Conservation (phyloP, 2,329 filamentous ascomycete genomes). For the Sporothrix mexicana region DNA sequence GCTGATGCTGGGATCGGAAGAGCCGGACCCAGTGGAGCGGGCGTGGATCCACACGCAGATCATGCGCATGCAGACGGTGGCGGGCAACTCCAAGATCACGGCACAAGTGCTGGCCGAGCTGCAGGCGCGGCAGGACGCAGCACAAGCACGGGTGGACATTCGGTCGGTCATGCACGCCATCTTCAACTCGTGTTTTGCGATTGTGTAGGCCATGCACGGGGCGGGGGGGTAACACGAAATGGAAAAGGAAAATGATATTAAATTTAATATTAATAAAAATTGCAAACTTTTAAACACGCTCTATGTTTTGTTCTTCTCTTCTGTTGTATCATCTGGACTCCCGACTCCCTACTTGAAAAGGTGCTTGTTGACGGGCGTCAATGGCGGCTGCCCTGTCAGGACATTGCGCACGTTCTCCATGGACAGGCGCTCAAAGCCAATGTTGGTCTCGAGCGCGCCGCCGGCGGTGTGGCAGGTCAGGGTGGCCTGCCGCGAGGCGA, state of each 20-base stretch:
- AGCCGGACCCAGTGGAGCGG: constrained; percentile 55
- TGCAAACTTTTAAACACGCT: neutral
- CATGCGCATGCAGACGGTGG: constrained; percentile 53
- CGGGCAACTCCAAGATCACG: constrained; percentile 52
- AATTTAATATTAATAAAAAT: neutral
- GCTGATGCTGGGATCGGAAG: constrained; percentile 61
- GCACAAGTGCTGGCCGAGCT: constrained; percentile 55
- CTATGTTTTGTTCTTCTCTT: too few species aligned
- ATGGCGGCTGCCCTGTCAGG: constrained; percentile 49
- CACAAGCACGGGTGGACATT: constrained; percentile 51
- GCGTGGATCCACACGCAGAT: constrained; percentile 59
- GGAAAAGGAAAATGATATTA: neutral
- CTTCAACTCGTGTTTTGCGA: constrained; percentile 60
- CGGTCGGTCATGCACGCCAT: constrained; percentile 55
- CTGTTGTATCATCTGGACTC: too few species aligned
- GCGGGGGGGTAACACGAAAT: too few species aligned
- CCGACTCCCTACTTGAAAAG: constrained; percentile 44
- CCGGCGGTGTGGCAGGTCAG: constrained; percentile 62
- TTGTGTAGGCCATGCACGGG: constrained; percentile 48
- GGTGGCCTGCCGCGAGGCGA: constrained; percentile 45
- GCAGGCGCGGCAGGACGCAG: constrained; percentile 51
- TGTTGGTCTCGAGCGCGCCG: constrained; percentile 58
- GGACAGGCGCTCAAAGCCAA: constrained; percentile 60
- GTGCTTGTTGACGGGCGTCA: constrained; percentile 61
- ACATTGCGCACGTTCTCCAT: constrained; percentile 61